A percentile compares a stretch with the other conserved stretches of the same genome.
These are phyloP conservation scores for Chaetomium cochliodes DNA, from an alignment of 495 filamentous ascomycete genomes.

Conservation along the genomic window DNA sequence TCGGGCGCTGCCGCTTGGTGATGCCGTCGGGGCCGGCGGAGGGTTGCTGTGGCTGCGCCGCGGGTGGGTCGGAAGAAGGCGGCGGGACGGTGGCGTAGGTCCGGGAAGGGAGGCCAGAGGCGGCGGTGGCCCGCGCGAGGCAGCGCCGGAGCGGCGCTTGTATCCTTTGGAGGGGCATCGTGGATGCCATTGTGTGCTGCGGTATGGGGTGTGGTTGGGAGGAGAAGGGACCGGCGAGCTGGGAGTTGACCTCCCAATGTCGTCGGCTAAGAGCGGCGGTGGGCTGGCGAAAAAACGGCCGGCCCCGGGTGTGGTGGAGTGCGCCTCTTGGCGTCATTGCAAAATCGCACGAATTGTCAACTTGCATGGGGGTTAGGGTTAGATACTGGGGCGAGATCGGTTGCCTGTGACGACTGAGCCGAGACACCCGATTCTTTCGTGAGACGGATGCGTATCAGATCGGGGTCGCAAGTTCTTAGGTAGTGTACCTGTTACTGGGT, in stretches of 20 bases:
- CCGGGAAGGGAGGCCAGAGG: constrained; percentile 21
- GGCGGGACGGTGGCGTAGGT: constrained; percentile 37
- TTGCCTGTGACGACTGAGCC: neutral
- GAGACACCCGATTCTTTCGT: neutral
- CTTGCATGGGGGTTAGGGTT: constrained; percentile 23
- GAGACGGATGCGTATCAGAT: neutral
- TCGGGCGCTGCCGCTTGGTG: constrained; percentile 51
- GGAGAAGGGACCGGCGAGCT: neutral
- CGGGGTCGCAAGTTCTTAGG: too few relatives aligned
- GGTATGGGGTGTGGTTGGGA: neutral
- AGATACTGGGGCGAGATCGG: too few relatives aligned
- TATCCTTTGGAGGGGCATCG: constrained; percentile 34
- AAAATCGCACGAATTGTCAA: too few relatives aligned
- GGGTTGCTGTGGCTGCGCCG: constrained; percentile 14
- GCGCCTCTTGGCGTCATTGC: constrained; percentile 17
- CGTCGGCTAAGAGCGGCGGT: constrained; percentile 18
- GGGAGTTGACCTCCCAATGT: neutral
- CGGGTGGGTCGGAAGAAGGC: constrained; percentile 23
- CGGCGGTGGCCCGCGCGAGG: constrained; percentile 28
- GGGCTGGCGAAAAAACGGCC: constrained; percentile 19
- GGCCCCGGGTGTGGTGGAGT: constrained; percentile 3
- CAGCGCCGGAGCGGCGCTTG: constrained; percentile 37
- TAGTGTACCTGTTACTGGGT: too few relatives aligned
- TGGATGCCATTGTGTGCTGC: constrained; percentile 31
- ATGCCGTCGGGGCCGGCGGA: constrained; percentile 16